These are phyloP conservation scores for Lepiota venenata DNA, from an alignment of 768 basidiomycete species.

Conservation along the genomic window DNA sequence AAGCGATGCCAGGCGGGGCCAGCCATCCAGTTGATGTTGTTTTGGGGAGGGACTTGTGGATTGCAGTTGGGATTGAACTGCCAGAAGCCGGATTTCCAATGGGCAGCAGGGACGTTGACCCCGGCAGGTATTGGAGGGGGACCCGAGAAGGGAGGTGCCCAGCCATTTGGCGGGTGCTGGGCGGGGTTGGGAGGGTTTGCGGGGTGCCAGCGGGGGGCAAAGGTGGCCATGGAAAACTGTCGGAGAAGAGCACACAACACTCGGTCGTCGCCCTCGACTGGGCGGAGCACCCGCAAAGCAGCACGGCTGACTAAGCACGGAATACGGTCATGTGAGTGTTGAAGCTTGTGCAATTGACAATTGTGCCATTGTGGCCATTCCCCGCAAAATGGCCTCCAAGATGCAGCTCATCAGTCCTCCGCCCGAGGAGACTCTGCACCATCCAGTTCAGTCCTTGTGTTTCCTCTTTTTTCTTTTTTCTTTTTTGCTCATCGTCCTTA, in stretches of 20 bases:
- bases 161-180: constrained; percentile 3
- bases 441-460: no score
- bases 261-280: no score
- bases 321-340: constrained; percentile 21
- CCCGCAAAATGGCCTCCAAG: constrained; percentile 19
- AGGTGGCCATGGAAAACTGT: constrained; percentile 9
- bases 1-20: constrained; percentile 33
- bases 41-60: constrained; percentile 21
- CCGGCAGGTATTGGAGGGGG: constrained; percentile 58
- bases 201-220: constrained; percentile 1
- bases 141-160: constrained; percentile 36
- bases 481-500: no score
- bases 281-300: neutral
- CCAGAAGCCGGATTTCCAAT: constrained; percentile 55
- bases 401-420: constrained; percentile 54
- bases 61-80: constrained; percentile 44
- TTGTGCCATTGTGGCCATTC: constrained; percentile 9
- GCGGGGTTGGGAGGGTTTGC: neutral
- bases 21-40: constrained; percentile 32
- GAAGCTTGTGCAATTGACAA: constrained; percentile 15
- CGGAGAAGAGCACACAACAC: no score
- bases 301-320: neutral
- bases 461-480: neutral
- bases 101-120: constrained; percentile 36
- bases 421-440: constrained; percentile 49